A percentile compares a stretch with the other conserved stretches of the same genome.
These are phyloP conservation scores for Neoscytalidium dimidiatum DNA, from an alignment of 2,329 filamentous ascomycete species.

Conservation along the genomic window DNA sequence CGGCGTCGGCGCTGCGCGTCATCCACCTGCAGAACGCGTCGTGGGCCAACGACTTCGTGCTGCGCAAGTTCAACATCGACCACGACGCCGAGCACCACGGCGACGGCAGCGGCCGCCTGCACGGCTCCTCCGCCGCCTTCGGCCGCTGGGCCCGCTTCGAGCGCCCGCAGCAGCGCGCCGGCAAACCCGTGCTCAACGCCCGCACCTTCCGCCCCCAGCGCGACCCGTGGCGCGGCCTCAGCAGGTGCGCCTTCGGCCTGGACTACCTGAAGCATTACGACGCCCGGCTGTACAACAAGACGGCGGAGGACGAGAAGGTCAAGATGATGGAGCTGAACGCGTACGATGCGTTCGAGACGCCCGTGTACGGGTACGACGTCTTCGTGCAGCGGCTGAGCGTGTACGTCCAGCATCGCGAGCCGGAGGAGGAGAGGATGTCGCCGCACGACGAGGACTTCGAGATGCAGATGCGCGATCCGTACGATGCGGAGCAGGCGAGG, in stretches of 20 bases:
- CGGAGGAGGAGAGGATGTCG: background rate
- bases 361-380: constrained; percentile 51
- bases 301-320: constrained; percentile 28
- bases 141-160: constrained; percentile 52
- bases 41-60: constrained; percentile 52
- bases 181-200: constrained; percentile 54
- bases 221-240: constrained; percentile 55
- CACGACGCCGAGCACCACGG: constrained; percentile 49
- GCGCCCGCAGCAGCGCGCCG: constrained; percentile 49
- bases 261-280: constrained; percentile 54
- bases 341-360: constrained; percentile 47
- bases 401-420: constrained; percentile 52
- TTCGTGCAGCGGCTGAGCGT: constrained; percentile 53
- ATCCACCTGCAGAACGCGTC: constrained; percentile 56
- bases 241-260: constrained; percentile 51
- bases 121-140: constrained; percentile 54
- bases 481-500: constrained; percentile 39
- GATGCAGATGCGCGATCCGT: constrained; percentile 49
- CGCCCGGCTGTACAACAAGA: constrained; percentile 27
- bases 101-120: too few relatives aligned
- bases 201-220: constrained; percentile 53
- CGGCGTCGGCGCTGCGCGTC: constrained; percentile 40
- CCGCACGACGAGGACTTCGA: constrained; percentile 27
- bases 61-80: constrained; percentile 56
- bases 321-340: constrained; percentile 55